Evolutionary conservation across 768 basidiomycete species (phyloP).

Genomic region (Royoungia palumana): DNA sequence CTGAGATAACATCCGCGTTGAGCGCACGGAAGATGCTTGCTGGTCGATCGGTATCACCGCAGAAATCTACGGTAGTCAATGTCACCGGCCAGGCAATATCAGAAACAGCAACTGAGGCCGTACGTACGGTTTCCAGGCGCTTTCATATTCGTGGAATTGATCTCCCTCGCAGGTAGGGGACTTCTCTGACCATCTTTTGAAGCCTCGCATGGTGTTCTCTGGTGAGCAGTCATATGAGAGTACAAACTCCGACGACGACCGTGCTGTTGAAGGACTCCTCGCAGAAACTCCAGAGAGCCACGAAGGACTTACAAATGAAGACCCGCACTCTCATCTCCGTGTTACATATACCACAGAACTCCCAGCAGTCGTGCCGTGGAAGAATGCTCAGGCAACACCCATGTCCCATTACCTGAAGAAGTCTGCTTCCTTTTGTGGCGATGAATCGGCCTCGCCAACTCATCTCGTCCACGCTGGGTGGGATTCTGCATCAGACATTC

Average conservation of each 20-base stretch:
- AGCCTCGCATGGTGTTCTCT: conserved; percentile 25
- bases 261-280: conserved; percentile 31
- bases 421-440: conserved; percentile 38
- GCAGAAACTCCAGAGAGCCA: conserved; percentile 32
- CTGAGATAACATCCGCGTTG: conserved; percentile 28
- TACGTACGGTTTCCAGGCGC: conserved; percentile 27
- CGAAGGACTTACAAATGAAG: conserved; percentile 29
- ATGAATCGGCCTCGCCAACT: conserved; percentile 42
- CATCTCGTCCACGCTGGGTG: conserved; percentile 55
- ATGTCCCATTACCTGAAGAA: conserved; percentile 39
- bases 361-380: conserved; percentile 33
- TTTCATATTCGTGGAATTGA: conserved; percentile 32
- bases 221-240: conserved; percentile 32
- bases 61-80: conserved; percentile 24
- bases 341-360: conserved; percentile 35
- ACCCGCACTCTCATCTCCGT: conserved; percentile 35
- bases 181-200: conserved; percentile 23
- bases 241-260: conserved; percentile 38
- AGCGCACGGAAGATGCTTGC: conserved; percentile 30
- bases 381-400: conserved; percentile 32
- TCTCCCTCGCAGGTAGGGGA: conserved; percentile 28
- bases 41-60: conserved; percentile 33
- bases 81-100: conserved; percentile 20
- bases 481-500: conserved; percentile 49
- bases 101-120: conserved; percentile 29